Percentiles rank a stretch among this genome's conserved stretches.
Conservation (phyloP, 2,329 filamentous ascomycete species). For the Ophiostoma ips region DNA sequence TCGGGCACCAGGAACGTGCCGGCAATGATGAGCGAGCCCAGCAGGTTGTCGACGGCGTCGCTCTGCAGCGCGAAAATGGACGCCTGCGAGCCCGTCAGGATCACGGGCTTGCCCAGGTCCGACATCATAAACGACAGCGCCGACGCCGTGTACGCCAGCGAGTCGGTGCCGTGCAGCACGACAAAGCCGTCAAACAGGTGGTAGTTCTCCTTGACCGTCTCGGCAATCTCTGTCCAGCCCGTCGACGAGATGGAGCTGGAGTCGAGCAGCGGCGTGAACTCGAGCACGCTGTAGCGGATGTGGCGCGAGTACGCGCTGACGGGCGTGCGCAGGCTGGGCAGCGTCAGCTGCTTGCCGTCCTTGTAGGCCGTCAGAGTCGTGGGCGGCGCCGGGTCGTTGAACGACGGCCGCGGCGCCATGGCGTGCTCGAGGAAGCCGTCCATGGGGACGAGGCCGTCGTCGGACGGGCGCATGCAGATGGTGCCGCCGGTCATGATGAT, state of each 20-base stretch:
- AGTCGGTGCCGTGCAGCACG: constrained; percentile 82
- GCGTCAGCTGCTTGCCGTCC: constrained; percentile 32
- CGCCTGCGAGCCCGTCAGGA: constrained; percentile 70
- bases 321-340: constrained; percentile 65
- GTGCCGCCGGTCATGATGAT: constrained; percentile 84
- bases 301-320: constrained; percentile 66
- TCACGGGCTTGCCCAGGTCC: constrained; percentile 80
- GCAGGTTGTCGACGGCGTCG: constrained; percentile 80
- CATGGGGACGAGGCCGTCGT: constrained; percentile 67
- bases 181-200: constrained; percentile 82
- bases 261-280: constrained; percentile 75
- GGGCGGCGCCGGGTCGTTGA: constrained; percentile 59
- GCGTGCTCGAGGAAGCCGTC: constrained; percentile 69
- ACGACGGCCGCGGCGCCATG: constrained; percentile 68
- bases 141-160: constrained; percentile 75
- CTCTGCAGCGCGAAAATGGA: constrained; percentile 85
- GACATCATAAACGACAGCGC: constrained; percentile 88
- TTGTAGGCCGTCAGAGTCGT: constrained; percentile 35
- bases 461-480: constrained; percentile 80
- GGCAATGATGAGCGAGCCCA: constrained; percentile 77
- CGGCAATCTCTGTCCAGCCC: constrained; percentile 76
- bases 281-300: constrained; percentile 70
- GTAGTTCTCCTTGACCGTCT: constrained; percentile 71
- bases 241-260: constrained; percentile 78
- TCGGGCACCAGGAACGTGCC: constrained; percentile 89